Evolutionary conservation across 2,329 filamentous ascomycete species (phyloP).

Genomic region (Pseudocercospora cruenta): DNA sequence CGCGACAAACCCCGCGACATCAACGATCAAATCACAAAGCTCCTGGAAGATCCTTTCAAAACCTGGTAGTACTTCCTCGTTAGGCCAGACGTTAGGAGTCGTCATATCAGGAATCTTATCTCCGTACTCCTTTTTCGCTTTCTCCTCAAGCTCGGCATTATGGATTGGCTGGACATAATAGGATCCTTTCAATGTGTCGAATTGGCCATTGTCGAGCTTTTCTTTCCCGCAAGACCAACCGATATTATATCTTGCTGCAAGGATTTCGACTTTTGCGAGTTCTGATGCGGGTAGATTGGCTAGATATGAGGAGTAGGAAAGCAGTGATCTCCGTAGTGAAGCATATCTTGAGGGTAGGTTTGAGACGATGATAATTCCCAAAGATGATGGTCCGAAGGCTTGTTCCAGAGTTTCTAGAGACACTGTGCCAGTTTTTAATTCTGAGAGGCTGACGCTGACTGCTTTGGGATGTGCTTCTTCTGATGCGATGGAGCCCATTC

Average conservation of each 20-base stretch:
- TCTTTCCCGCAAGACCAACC: conserved; percentile 84
- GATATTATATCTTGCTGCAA: conserved; percentile 62
- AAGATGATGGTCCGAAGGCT: conserved; percentile 86
- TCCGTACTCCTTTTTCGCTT: conserved; percentile 50
- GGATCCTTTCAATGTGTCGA: conserved; percentile 79
- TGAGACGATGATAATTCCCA: conserved; percentile 92
- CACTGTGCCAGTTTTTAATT: conserved; percentile 54
- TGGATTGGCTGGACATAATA: conserved; percentile 75
- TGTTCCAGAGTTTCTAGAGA: conserved; percentile 70
- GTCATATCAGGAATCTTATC: conserved; percentile 87
- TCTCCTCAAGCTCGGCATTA: conserved; percentile 63
- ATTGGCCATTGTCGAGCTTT: conserved; percentile 74
- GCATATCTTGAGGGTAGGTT: conserved; percentile 75
- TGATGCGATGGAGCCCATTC: conserved; percentile 20
- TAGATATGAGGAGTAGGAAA: conserved; percentile 88
- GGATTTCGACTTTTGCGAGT: conserved; percentile 59
- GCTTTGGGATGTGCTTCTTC: conserved; percentile 33
- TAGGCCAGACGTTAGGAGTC: conserved; percentile 86
- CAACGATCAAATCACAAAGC: conserved; percentile 83
- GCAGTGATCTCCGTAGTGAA: conserved; percentile 69
- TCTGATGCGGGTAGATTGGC: conserved; percentile 75
- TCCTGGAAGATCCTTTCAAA: conserved; percentile 74
- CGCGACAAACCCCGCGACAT: conserved; percentile 85
- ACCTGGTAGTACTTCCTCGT: conserved; percentile 67
- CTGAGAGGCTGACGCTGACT: conserved; percentile 53